These are phyloP conservation scores for Ophiostoma ulmi DNA, from an alignment of 2,329 filamentous ascomycete genomes.

Conservation along the genomic window DNA sequence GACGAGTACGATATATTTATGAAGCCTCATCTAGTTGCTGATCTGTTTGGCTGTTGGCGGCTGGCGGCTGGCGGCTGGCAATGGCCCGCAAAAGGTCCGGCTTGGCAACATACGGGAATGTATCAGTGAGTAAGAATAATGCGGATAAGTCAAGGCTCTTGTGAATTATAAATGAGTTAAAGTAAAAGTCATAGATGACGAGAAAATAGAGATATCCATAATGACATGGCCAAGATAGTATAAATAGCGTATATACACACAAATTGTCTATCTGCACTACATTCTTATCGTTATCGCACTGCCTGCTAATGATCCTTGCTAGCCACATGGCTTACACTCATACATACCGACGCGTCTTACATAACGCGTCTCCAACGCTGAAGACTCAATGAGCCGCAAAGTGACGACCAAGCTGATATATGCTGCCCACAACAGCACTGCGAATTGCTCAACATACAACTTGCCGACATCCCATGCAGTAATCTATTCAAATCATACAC, in stretches of 20 bases:
- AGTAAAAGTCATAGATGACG: not conserved
- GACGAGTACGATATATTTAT: not conserved
- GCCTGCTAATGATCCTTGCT: not conserved
- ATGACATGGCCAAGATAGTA: not conserved
- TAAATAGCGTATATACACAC: not conserved
- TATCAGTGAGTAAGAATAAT: no score
- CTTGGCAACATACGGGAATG: not conserved
- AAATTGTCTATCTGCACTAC: not conserved
- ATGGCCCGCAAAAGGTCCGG: not conserved
- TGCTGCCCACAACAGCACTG: not conserved
- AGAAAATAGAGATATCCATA: not conserved
- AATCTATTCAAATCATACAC: not conserved
- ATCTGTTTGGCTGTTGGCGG: not conserved
- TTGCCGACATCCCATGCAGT: not conserved
- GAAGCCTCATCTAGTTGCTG: not conserved
- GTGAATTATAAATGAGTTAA: no score
- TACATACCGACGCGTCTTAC: conserved; percentile 9
- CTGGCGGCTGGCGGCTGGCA: not conserved
- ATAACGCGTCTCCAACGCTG: conserved; percentile 6
- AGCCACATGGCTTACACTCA: not conserved
- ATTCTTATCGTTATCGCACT: not conserved
- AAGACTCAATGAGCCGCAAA: not conserved
- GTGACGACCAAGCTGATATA: not conserved
- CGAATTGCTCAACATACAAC: not conserved
- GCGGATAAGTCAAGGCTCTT: no score